phyloP scores from a whole-genome alignment of 2,329 filamentous ascomycete genomes.

The Hypomyces rosellus region DNA sequence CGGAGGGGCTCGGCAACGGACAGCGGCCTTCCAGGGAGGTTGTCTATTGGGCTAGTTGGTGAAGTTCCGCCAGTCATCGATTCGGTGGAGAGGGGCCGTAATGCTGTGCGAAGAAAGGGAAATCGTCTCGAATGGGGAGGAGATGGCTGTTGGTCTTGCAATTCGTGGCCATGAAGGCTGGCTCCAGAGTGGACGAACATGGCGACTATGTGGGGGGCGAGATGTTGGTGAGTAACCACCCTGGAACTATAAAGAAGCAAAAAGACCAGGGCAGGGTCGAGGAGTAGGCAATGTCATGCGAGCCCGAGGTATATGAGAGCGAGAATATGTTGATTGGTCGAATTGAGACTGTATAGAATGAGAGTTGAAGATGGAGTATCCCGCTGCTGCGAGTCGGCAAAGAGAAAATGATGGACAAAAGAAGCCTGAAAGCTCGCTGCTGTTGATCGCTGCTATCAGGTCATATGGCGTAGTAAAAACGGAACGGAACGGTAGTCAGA shows the following conservation, averaged over 20 bases:
- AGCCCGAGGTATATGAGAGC: not conserved
- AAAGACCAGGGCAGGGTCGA: constrained; percentile 1
- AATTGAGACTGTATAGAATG: not conserved
- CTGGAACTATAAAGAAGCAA: not conserved
- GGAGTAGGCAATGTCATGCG: not conserved
- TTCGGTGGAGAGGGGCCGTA: constrained; percentile 28
- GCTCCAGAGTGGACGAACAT: constrained; percentile 57
- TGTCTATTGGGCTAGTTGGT: not conserved
- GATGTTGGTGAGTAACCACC: not conserved
- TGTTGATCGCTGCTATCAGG: not conserved
- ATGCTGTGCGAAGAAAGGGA: constrained; percentile 38
- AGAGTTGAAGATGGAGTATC: not conserved
- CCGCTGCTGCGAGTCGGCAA: not conserved
- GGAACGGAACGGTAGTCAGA: not conserved
- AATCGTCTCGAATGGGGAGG: constrained; percentile 28
- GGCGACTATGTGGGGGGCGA: too few species aligned
- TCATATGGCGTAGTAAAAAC: not conserved
- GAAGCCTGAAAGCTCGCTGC: not conserved
- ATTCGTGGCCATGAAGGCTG: constrained; percentile 55
- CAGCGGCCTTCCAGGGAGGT: not conserved
- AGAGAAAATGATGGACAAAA: not conserved
- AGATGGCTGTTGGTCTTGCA: constrained; percentile 35
- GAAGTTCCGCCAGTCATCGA: not conserved
- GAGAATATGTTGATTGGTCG: too few species aligned
- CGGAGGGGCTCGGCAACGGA: constrained; percentile 3